Evolutionary conservation across 208 protist species (phyloP), one percentile per base, ranked within the genome.

Genomic region (Crithidia acanthocephali): DNA sequence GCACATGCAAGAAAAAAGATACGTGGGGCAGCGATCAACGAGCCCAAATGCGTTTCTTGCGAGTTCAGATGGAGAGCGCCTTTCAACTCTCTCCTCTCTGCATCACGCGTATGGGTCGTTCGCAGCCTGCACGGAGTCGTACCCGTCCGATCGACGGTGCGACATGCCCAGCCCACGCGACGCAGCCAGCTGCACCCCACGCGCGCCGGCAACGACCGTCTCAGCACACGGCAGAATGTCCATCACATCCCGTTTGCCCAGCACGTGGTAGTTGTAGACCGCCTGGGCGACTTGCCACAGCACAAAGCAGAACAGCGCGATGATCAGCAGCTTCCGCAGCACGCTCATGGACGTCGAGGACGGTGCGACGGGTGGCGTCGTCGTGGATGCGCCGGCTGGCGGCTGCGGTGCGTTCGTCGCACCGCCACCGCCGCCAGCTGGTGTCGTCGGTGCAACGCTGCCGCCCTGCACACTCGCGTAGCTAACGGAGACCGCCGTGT

Each of bases 191-290:
- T 75, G 62, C 45, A 68, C 33, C n/a, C 51, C 55, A 66, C 53
- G 66, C 20, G 28, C 48, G 28, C 79, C 82, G 9, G 75, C 68
- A 3, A 64, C 68, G 23, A 93, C 79, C 13, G 58, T 22, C 44
- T 82, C 71, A 22, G 83, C 73, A 55, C 88, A 86, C 7, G 91
- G 91, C 22, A 96, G 50, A 64, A 92, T 92, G 8, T 91, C 83
- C 37, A 90, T 90, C 52, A 96, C 84, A 42, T 91, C 68, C 10
- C 56, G 80, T 27, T 90, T 79, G 22, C 82, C 83, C 15, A 75
- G 74, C 4, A 82, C 45, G 42, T 68, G 65, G 50, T 93, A 92
- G 59, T 94, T 94, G 72, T 92, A 84, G 25, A 74, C 74, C 11
- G 83, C 74, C 25, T 78, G 68, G 18, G 69, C 74, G 5, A 81